A percentile compares a stretch with the other conserved stretches of the same genome.
Conservation (phyloP, 495 filamentous ascomycete genomes). For the Aspergillus avenaceus region DNA sequence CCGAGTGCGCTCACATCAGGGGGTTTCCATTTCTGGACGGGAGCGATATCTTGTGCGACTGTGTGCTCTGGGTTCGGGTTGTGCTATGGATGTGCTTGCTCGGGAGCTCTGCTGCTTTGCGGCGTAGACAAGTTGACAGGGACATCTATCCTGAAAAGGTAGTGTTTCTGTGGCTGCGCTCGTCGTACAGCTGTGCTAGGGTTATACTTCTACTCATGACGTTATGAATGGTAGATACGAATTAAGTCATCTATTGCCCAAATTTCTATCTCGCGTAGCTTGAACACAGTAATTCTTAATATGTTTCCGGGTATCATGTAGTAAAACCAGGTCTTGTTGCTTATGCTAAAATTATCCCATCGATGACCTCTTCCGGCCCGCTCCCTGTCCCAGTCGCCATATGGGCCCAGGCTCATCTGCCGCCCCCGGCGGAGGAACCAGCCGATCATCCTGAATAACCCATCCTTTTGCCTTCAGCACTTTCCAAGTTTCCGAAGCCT, state of each 20-base stretch:
- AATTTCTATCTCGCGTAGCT: not conserved
- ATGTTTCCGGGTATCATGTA: not conserved
- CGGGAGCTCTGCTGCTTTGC: not conserved
- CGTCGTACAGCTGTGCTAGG: not conserved
- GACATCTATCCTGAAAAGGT: conserved; percentile 16
- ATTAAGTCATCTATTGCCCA: conserved; percentile 18
- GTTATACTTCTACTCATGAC: conserved; percentile 24
- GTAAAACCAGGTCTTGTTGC: not conserved
- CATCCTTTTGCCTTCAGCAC: conserved; percentile 61
- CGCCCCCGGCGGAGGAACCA: conserved; percentile 42
- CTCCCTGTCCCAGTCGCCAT: conserved; percentile 14
- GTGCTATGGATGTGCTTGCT: conserved; percentile 8
- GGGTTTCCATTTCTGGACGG: conserved; percentile 5
- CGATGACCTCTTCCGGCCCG: conserved; percentile 20
- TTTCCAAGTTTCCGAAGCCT: conserved; percentile 62
- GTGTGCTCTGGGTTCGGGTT: not conserved
- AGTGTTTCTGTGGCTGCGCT: not conserved
- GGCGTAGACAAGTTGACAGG: not conserved
- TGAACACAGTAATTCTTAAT: not conserved
- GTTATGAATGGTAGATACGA: conserved; percentile 29
- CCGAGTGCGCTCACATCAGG: conserved; percentile 2
- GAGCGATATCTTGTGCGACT: conserved; percentile 4
- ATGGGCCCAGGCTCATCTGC: conserved; percentile 3
- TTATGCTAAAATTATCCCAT: not conserved
- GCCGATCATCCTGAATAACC: conserved; percentile 46